These are phyloP conservation scores for Geranomyces variabilis DNA, from an alignment of 192 early-diverging fungal species.

Conservation along the genomic window DNA sequence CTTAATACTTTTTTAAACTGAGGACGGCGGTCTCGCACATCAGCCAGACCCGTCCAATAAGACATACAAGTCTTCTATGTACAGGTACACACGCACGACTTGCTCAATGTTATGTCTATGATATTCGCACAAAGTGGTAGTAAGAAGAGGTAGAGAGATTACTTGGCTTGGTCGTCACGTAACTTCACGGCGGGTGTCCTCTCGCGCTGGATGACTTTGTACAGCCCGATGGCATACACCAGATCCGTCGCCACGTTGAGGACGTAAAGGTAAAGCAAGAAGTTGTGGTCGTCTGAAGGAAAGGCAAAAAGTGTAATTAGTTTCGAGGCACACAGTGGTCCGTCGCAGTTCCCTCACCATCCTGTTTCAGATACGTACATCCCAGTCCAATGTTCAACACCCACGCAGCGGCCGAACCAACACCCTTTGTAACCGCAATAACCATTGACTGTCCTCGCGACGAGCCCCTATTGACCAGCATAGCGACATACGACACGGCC, in stretches of 20 bases:
- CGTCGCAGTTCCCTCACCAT: too few species aligned
- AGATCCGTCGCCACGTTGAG: background rate
- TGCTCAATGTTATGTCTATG: too few species aligned
- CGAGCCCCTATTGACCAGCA: slow-evolving; percentile 1
- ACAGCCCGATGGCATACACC: background rate
- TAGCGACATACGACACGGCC: slow-evolving; percentile 1
- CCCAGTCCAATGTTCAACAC: slow-evolving; percentile 10
- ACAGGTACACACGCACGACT: too few species aligned
- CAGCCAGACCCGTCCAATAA: too few species aligned
- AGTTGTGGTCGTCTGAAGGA: background rate
- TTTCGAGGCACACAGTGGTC: too few species aligned
- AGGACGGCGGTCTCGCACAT: too few species aligned
- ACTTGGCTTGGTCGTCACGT: too few species aligned
- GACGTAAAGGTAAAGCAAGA: slow-evolving; percentile 9
- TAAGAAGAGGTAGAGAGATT: too few species aligned
- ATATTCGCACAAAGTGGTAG: too few species aligned
- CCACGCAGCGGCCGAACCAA: background rate
- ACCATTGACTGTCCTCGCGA: slow-evolving; percentile 5
- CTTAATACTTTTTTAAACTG: too few species aligned
- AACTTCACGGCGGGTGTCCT: background rate
- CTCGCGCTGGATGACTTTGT: slow-evolving; percentile 1
- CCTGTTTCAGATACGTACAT: background rate
- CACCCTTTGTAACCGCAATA: background rate
- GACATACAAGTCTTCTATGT: too few species aligned
- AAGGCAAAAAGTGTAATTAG: too few species aligned